A percentile compares a stretch with the other conserved stretches of the same genome.
These are phyloP conservation scores for Suillus plorans DNA, from an alignment of 768 basidiomycete species.

Conservation along the genomic window DNA sequence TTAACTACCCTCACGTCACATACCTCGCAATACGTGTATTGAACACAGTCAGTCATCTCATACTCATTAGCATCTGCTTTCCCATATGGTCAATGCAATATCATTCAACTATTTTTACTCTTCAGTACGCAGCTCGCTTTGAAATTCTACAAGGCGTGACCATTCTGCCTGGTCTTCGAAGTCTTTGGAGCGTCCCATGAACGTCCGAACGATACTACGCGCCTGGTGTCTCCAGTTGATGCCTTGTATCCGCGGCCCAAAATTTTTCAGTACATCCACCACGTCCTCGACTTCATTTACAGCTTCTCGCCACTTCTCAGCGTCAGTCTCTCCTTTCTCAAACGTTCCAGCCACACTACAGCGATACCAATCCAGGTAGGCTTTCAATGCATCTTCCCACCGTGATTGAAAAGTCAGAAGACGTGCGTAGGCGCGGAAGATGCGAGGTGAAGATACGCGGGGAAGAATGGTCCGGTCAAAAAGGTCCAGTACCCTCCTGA, in stretches of 20 bases:
- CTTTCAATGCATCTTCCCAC: conserved; percentile 78
- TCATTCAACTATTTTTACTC: conserved; percentile 11
- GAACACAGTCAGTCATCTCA: conserved; percentile 5
- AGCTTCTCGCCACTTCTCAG: conserved; percentile 70
- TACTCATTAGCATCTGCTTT: background rate
- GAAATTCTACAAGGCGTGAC: conserved; percentile 60
- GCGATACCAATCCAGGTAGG: conserved; percentile 85
- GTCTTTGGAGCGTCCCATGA: conserved; percentile 81
- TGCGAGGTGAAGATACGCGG: conserved; percentile 70
- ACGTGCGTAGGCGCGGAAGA: conserved; percentile 85
- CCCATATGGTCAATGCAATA: background rate
- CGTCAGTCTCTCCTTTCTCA: conserved; percentile 68
- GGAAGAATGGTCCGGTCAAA: conserved; percentile 82
- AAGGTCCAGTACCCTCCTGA: conserved; percentile 65
- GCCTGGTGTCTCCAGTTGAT: conserved; percentile 85
- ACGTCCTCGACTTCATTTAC: conserved; percentile 79
- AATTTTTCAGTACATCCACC: conserved; percentile 78
- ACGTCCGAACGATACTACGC: conserved; percentile 82
- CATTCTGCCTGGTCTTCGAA: conserved; percentile 92
- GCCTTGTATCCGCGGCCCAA: conserved; percentile 66
- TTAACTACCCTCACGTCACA: conserved; percentile 2
- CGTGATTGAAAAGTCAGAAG: conserved; percentile 69
- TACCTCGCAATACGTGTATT: background rate
- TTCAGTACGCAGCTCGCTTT: conserved; percentile 29
- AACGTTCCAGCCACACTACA: conserved; percentile 58